These are phyloP conservation scores for Daldinia bambusicola DNA, from an alignment of 495 filamentous ascomycete genomes.

Conservation along the genomic window DNA sequence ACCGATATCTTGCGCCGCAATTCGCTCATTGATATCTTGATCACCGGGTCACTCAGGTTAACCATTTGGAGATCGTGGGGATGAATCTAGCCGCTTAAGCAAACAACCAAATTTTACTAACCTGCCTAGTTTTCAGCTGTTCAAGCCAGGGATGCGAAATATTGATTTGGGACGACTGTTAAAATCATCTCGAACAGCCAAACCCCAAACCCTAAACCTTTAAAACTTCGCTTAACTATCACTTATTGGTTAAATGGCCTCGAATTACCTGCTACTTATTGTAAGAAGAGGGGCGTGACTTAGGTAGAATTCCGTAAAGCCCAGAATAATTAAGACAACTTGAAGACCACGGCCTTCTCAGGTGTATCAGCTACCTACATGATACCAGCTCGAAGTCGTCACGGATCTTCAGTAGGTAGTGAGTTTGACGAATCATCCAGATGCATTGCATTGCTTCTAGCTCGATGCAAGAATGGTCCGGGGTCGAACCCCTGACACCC, in stretches of 20 bases:
- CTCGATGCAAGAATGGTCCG: slow-evolving; percentile 31
- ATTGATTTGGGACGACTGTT: neutral
- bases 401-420: slow-evolving; percentile 16
- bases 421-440: slow-evolving; percentile 50
- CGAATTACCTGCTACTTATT: neutral
- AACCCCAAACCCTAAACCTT: no score
- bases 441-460: slow-evolving; percentile 45
- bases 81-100: neutral
- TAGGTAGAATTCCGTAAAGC: neutral
- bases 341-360: slow-evolving; percentile 3
- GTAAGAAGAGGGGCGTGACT: neutral
- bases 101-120: neutral
- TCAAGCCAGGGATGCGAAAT: neutral
- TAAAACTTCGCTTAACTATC: no score
- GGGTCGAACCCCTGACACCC: slow-evolving; percentile 26
- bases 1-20: neutral
- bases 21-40: neutral
- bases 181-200: neutral
- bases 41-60: neutral
- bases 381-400: slow-evolving; percentile 2
- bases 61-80: neutral
- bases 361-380: slow-evolving; percentile 12
- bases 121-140: neutral
- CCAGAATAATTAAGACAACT: slow-evolving; percentile 2
- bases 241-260: neutral